Evolutionary conservation across 306 rosid genomes (phyloP), one percentile per base, ranked within the genome.

Genomic region (Cucurbita ficifolia): DNA sequence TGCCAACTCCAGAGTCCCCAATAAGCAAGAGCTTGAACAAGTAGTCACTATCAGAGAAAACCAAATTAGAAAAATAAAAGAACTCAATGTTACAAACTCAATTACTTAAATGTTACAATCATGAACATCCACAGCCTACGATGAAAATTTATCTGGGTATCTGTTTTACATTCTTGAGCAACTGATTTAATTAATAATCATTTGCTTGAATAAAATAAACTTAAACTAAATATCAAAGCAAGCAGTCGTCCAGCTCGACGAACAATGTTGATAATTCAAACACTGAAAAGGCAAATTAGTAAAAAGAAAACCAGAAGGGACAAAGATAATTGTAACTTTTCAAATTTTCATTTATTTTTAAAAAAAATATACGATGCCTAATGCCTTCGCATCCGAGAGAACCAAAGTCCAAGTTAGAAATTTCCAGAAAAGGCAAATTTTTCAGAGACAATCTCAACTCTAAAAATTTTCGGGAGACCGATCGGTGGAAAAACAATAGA

Each of bases 1-100:
- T 85, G 1, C 88, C 86, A 52, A 85, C 88, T 16, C 86, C 88
- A 17, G 86, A 85, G 51, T 85, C 88, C 73, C 86, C 88, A 73
- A 82, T 85, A 19, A 85, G 84, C 76, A 85, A 76, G 76, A 85
- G 86, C 69, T 85, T 85, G 80, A 85, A 85, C 81, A 85, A 69
- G 75, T 85, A 85, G 71, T 85, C 88, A 74, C 88, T 85, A 82
- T 76, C 81, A 24, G 49, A 35, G 29, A 67, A 67, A 67, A 19
- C 55, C 51, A 63, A 11, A 40, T 40, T 2, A 52, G 14, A 63
- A 5, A n/a, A 21, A 7, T 2, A 19, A 19, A 19, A 67, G 43
- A 21, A 10, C n/a, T 19, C 18, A 35, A 67, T 21, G 39, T 42
- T 19, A 59, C 19, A 5, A 35, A 59, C 67, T 13, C 21, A 33